Percentiles rank a stretch among this genome's conserved stretches.
Conservation (phyloP, 495 filamentous ascomycete genomes). For the Diplogelasinospora grovesii region DNA sequence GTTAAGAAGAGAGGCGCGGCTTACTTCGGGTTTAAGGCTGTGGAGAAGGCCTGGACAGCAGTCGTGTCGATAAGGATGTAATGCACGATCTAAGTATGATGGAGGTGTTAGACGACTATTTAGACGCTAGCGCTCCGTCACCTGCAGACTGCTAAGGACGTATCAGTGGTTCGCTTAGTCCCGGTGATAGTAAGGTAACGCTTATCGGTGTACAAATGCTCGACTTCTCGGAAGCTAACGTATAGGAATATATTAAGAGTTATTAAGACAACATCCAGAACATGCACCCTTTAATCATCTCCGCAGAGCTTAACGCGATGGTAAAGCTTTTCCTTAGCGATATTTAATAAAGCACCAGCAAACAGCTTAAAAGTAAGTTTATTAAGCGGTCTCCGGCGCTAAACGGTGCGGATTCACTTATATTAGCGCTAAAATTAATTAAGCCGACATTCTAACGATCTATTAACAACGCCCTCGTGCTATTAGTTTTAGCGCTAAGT, state of each 20-base stretch:
- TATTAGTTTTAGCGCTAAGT: constrained; percentile 78
- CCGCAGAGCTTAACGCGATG: constrained; percentile 40
- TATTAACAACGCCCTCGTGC: constrained; percentile 65
- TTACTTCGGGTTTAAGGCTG: constrained; percentile 70
- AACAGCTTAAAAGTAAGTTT: constrained; percentile 21
- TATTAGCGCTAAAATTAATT: constrained; percentile 28
- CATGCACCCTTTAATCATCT: constrained; percentile 76
- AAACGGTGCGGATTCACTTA: constrained; percentile 27
- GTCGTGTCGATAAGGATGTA: constrained; percentile 17
- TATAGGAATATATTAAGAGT: constrained; percentile 57
- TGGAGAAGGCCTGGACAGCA: constrained; percentile 59
- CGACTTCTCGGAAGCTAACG: constrained; percentile 54
- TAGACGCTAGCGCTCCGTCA: constrained; percentile 41
- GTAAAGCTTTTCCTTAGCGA: constrained; percentile 41
- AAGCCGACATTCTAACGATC: constrained; percentile 46
- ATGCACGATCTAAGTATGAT: constrained; percentile 20
- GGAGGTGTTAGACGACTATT: constrained; percentile 32
- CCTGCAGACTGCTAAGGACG: constrained; percentile 41
- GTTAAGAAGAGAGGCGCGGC: constrained; percentile 67
- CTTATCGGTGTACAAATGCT: constrained; percentile 47
- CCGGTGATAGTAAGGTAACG: constrained; percentile 41
- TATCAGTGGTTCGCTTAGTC: constrained; percentile 35
- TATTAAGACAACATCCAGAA: constrained; percentile 76
- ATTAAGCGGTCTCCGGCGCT: constrained; percentile 26
- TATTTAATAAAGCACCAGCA: constrained; percentile 21